A percentile compares a stretch with the other conserved stretches of the same genome.
These are phyloP conservation scores for Paecilomyces niveus DNA, from an alignment of 2,329 filamentous ascomycete species.

Conservation along the genomic window DNA sequence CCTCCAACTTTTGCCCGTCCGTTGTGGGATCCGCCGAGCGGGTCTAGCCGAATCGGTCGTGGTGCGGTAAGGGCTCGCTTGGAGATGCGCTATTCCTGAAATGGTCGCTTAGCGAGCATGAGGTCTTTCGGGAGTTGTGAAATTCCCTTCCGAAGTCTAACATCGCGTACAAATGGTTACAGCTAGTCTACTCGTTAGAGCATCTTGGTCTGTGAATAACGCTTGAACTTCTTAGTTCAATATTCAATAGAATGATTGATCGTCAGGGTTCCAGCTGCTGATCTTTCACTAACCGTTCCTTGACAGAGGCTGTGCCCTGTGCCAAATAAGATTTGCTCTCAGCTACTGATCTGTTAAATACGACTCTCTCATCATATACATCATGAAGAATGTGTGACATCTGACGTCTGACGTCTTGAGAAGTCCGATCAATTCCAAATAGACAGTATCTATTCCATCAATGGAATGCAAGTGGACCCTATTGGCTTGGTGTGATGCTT, in stretches of 20 bases:
- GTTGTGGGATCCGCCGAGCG: conserved; percentile 35
- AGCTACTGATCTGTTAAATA: background rate
- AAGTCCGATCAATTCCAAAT: background rate
- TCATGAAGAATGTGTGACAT: background rate
- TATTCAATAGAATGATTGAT: background rate
- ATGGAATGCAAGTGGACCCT: background rate
- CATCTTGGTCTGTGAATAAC: background rate
- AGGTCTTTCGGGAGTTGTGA: background rate
- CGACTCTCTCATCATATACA: background rate
- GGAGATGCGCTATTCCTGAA: conserved; percentile 14
- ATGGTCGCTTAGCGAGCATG: background rate
- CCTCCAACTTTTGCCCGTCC: conserved; percentile 25
- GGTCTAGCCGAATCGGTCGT: conserved; percentile 23
- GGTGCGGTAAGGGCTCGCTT: conserved; percentile 30
- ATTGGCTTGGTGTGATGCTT: background rate
- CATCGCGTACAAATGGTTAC: background rate
- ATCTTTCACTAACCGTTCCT: background rate
- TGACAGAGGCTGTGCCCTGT: background rate
- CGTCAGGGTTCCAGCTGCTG: background rate
- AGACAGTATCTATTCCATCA: background rate
- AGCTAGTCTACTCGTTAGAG: background rate
- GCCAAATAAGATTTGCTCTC: background rate
- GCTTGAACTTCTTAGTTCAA: background rate
- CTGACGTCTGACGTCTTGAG: background rate
- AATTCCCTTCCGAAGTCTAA: background rate